Conservation (phyloP, 2,329 filamentous ascomycete genomes). For the Claviceps africana region DNA sequence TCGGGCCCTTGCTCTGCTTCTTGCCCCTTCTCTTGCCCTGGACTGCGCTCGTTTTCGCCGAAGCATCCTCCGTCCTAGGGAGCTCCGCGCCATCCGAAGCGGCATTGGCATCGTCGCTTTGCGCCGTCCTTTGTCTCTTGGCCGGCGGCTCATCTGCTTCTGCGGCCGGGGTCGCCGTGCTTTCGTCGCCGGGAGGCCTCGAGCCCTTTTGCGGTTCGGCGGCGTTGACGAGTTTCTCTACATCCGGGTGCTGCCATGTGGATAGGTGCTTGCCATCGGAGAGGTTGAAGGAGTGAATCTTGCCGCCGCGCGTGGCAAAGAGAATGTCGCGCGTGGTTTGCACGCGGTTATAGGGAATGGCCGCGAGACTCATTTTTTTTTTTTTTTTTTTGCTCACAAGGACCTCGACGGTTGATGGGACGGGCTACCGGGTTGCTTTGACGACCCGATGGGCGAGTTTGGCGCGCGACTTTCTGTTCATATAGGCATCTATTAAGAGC, state of each 20-base stretch:
- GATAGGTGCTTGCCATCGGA: conserved; percentile 43
- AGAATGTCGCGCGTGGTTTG: conserved; percentile 42
- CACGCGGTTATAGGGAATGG: conserved; percentile 51
- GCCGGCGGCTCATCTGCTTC: conserved; percentile 19
- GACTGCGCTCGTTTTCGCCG: conserved; percentile 9
- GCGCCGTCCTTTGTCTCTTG: conserved; percentile 21
- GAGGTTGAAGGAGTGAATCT: conserved; percentile 53
- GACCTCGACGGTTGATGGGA: neutral
- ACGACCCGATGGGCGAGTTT: neutral
- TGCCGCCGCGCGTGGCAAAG: conserved; percentile 59
- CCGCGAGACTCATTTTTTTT: conserved; percentile 2
- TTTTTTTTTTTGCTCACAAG: neutral
- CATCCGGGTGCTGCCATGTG: conserved; percentile 43
- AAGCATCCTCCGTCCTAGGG: conserved; percentile 7
- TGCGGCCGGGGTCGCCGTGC: conserved; percentile 5
- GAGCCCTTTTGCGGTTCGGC: conserved; percentile 11
- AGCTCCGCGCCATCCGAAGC: neutral
- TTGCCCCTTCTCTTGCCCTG: conserved; percentile 15
- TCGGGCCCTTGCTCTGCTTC: conserved; percentile 15
- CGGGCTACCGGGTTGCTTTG: neutral
- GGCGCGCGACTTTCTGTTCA: neutral
- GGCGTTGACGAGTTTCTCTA: conserved; percentile 18
- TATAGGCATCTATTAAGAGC: neutral
- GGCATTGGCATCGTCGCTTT: conserved; percentile 11
- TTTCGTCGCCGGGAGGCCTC: conserved; percentile 3